Evolutionary conservation across 306 rosid species (phyloP), one percentile per base, ranked within the genome.

Genomic region (Vigna radiata): DNA sequence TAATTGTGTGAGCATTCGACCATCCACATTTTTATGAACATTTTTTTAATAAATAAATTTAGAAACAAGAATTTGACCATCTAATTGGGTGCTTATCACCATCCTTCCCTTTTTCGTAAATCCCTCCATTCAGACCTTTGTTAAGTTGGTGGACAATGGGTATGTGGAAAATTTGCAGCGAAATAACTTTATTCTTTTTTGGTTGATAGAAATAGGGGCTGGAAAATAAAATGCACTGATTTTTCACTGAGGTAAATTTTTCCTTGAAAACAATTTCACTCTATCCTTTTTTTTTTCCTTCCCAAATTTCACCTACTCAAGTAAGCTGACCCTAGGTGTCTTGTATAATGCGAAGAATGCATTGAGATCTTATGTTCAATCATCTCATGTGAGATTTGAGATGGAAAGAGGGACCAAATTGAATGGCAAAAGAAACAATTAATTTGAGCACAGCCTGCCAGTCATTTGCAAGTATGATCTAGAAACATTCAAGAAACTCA

Each of bases 131-230:
- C 49, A 66, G 44, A 41, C 64, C 71, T 71, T 79, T 53, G 66
- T 37, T 61, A 66, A 31, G 23, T 49, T 33, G 71, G 27, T 70
- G 46, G 64, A 49, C 41, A 41, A 29, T 62, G 52, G 79, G 66
- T 23, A 46, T 43, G 61, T 56, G 37, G 50, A 33, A 75, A 48
- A 58, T 58, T 72, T 72, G 55, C 61, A 65, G 54, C n/a, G 61
- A 27, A 72, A 53, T 39, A 70, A 23, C 71, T 47, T 55, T 64
- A 21, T 19, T 21, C 41, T 52, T 72, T 47, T 48, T 8, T 53
- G 62, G 70, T 58, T 27, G 23, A 46, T 25, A 1, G 47, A 46
- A 73, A 48, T 55, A 48, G 4, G 52, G 50, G 75, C 11, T 54
- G 52, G n/a, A 31, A 72, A 52, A 41, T 64, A 8, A 15, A 64